Base-by-base conservation (phyloP, 768 basidiomycete species). In the Calocera cornea region DNA sequence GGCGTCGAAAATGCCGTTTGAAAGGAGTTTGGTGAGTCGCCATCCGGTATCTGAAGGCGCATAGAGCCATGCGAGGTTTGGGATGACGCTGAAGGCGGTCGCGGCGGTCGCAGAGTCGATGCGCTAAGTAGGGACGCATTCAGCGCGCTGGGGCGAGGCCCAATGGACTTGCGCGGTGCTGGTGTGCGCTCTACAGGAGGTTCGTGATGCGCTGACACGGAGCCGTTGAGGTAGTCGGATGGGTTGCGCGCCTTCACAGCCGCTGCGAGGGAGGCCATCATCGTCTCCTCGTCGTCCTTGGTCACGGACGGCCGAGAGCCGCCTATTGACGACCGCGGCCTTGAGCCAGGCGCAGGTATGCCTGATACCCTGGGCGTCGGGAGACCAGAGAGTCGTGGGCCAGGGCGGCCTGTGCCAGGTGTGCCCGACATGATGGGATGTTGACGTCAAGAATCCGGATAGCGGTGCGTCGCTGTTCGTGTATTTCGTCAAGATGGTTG, bases 1-100 rank as follows among this genome's bases (percentile, higher is more conserved):
- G 65, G 41, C 11, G 64, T 65, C 14, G 67, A 68, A 8, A 24
- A 36, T 40, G 67, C 41, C 2, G 67, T 40, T 24, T 65, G 69
- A 67, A 64, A 64, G 22, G 66, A 67, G 17, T 40, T 47, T 29
- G 47, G 66, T 8, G 22, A 64, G 31, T 64, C 67, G 22, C 36
- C 31, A 22, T 64, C 60, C 22, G 67, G 38, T 29, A 67, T 24
- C 63, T 67, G 19, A 17, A 64, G 67, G 63, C 67, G 34, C 2
- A 10, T 8, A 11, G 54, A 60, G 11, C 14, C 31, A 19, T 60
- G 31, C 19, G 54, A 60, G 11, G 54, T 27, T 19, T 60, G 54
- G 22, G 67, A 67, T 14, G 67, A 64, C 5, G 67, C 65, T 34
- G 67, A 67, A 7, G 67, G 67, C 36, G 67, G 67, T n/a, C 67